A percentile compares a stretch with the other conserved stretches of the same genome.
These are phyloP conservation scores for Magnaporthiopsis incrustans DNA, from an alignment of 2,329 filamentous ascomycete species.

Conservation along the genomic window DNA sequence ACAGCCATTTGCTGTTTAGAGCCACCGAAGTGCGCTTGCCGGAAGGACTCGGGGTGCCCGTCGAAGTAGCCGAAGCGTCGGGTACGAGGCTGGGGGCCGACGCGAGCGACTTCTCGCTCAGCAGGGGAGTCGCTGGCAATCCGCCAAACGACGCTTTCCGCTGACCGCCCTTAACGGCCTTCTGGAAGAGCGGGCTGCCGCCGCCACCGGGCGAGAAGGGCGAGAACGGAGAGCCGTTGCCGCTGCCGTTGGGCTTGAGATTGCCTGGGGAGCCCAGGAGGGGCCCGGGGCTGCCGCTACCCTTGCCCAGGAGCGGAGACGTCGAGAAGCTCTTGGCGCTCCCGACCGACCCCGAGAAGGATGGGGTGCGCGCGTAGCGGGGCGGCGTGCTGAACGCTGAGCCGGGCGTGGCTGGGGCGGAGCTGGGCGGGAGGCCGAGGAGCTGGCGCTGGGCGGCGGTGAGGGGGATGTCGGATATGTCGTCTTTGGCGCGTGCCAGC, in stretches of 20 bases:
- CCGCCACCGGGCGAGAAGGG: slow-evolving; percentile 16
- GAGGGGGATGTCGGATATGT: slow-evolving; percentile 80
- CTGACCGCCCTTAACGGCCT: slow-evolving; percentile 45
- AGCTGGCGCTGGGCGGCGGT: slow-evolving; percentile 82
- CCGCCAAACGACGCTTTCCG: slow-evolving; percentile 56
- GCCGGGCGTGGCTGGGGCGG: slow-evolving; percentile 54
- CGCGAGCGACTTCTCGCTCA: background rate
- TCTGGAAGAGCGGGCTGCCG: slow-evolving; percentile 56
- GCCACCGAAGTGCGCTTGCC: slow-evolving; percentile 66
- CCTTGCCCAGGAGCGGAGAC: slow-evolving; percentile 50
- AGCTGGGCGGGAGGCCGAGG: slow-evolving; percentile 68
- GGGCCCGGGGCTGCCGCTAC: slow-evolving; percentile 32
- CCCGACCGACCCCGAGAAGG: slow-evolving; percentile 52
- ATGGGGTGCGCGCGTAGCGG: slow-evolving; percentile 71
- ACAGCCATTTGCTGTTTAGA: slow-evolving; percentile 90
- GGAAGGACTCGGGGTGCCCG: slow-evolving; percentile 61
- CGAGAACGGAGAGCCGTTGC: slow-evolving; percentile 38
- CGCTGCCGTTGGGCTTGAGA: slow-evolving; percentile 21
- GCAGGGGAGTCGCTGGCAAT: slow-evolving; percentile 39
- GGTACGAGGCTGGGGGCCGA: background rate
- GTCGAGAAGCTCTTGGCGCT: slow-evolving; percentile 45
- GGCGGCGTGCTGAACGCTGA: slow-evolving; percentile 79
- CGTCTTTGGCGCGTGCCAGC: slow-evolving; percentile 63
- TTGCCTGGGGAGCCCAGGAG: slow-evolving; percentile 1
- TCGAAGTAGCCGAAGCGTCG: slow-evolving; percentile 35